Percentiles rank a stretch among this genome's conserved stretches.
These are phyloP conservation scores for Pichia insulana DNA, from an alignment of 805 yeast species.

Conservation along the genomic window DNA sequence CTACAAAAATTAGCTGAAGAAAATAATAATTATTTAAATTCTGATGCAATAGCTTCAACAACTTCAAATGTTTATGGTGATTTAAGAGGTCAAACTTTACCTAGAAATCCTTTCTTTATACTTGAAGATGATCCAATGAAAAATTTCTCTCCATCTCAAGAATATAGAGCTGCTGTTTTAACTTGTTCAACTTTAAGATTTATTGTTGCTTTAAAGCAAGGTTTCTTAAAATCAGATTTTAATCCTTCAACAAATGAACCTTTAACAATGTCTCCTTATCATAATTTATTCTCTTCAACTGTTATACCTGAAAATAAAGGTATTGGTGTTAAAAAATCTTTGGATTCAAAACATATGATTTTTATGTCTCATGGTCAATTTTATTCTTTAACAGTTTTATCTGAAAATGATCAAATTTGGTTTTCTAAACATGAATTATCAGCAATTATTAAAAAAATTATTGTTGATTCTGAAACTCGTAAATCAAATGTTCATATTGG, in stretches of 20 bases:
- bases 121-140: constrained; percentile 67
- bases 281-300: constrained; percentile 61
- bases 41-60: constrained; percentile 35
- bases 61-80: constrained; percentile 58
- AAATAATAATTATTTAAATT: constrained; percentile 47
- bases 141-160: constrained; percentile 50
- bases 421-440: constrained; percentile 45
- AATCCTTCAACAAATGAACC: constrained; percentile 42
- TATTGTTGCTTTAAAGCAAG: constrained; percentile 47
- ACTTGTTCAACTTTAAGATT: constrained; percentile 61
- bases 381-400: constrained; percentile 41
- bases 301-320: constrained; percentile 40
- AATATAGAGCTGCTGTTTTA: constrained; percentile 58
- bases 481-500: constrained; percentile 37
- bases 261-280: constrained; percentile 60
- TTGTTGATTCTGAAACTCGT: constrained; percentile 32
- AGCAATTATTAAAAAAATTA: constrained; percentile 33
- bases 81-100: constrained; percentile 56
- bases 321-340: constrained; percentile 30
- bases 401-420: constrained; percentile 37
- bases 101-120: constrained; percentile 69
- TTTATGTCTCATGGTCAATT: constrained; percentile 43
- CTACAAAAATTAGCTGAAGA: constrained; percentile 36
- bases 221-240: constrained; percentile 47
- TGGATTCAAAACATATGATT: constrained; percentile 41